phyloP scores from a whole-genome alignment of 805 yeast species.

The Scheffersomyces spartinae region DNA sequence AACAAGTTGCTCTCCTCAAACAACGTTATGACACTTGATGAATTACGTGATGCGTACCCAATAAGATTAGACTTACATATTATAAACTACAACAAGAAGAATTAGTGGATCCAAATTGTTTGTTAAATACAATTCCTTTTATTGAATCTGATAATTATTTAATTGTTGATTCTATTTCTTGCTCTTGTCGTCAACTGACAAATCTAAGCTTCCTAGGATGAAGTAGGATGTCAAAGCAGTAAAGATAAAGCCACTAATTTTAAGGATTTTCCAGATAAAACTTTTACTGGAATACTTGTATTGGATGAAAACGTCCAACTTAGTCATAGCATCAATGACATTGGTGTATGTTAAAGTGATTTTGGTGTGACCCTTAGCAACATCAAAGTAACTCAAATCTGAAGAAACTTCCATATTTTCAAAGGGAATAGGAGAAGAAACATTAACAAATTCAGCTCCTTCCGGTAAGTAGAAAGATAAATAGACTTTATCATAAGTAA shows the following conservation, averaged over 20 bases:
- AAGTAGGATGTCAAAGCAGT: constrained; percentile 47
- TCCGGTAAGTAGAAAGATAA: constrained; percentile 75
- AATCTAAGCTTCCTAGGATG: constrained; percentile 24
- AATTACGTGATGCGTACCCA: no score
- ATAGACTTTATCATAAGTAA: constrained; percentile 51
- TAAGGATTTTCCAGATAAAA: constrained; percentile 53
- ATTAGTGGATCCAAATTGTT: no score
- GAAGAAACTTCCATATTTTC: constrained; percentile 16
- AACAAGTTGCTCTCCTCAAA: no score
- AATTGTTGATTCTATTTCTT: constrained; percentile 2
- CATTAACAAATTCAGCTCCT: constrained; percentile 52
- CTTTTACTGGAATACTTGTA: constrained; percentile 48
- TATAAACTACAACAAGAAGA: no score
- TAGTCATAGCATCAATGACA: constrained; percentile 57
- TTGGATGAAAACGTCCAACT: constrained; percentile 43
- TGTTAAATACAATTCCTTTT: no score
- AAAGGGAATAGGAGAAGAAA: constrained; percentile 44
- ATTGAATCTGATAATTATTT: no score
- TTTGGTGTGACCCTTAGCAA: constrained; percentile 66
- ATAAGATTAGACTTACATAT: no score
- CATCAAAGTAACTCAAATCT: constrained; percentile 59
- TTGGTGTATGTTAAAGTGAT: constrained; percentile 48
- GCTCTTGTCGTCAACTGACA: constrained; percentile 13
- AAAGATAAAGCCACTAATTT: constrained; percentile 51
- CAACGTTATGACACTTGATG: no score